phyloP scores from a whole-genome alignment of 768 basidiomycete species.

The Dictyophora rubrovolvata region DNA sequence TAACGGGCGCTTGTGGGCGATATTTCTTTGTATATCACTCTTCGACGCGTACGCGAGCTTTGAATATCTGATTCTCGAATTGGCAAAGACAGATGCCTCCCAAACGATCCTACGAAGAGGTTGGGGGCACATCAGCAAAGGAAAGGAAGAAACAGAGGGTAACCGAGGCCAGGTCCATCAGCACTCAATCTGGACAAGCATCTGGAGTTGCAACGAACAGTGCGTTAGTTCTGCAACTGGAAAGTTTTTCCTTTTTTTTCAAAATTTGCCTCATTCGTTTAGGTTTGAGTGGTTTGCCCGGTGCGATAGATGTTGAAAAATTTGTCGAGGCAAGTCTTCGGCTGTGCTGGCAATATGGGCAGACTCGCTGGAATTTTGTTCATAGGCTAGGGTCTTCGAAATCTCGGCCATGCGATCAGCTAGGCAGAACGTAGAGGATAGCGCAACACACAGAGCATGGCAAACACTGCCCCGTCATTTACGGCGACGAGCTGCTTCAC shows the following conservation, averaged over 20 bases:
- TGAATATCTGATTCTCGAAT: background rate
- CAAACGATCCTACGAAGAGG: constrained; percentile 28
- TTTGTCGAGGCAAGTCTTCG: constrained; percentile 63
- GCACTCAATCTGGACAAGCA: constrained; percentile 36
- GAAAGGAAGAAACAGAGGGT: constrained; percentile 67
- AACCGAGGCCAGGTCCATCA: constrained; percentile 52
- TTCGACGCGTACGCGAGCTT: background rate
- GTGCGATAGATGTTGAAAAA: constrained; percentile 74
- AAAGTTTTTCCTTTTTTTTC: background rate
- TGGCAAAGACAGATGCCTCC: constrained; percentile 24
- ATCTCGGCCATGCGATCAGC: constrained; percentile 83
- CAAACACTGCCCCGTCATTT: constrained; percentile 89
- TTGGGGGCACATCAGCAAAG: constrained; percentile 21
- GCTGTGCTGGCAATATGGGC: background rate
- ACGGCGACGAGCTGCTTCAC: constrained; percentile 86
- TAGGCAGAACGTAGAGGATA: constrained; percentile 69
- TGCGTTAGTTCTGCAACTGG: constrained; percentile 31
- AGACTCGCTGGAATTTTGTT: background rate
- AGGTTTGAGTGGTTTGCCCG: constrained; percentile 57
- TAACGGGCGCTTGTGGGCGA: background rate
- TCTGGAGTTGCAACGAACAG: constrained; percentile 17
- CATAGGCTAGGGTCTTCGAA: constrained; percentile 77
- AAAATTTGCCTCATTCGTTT: background rate
- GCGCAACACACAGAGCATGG: constrained; percentile 76
- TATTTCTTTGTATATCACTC: background rate